Conservation (phyloP, 2,329 filamentous ascomycete genomes). For the Ophiosphaerella narmari region DNA sequence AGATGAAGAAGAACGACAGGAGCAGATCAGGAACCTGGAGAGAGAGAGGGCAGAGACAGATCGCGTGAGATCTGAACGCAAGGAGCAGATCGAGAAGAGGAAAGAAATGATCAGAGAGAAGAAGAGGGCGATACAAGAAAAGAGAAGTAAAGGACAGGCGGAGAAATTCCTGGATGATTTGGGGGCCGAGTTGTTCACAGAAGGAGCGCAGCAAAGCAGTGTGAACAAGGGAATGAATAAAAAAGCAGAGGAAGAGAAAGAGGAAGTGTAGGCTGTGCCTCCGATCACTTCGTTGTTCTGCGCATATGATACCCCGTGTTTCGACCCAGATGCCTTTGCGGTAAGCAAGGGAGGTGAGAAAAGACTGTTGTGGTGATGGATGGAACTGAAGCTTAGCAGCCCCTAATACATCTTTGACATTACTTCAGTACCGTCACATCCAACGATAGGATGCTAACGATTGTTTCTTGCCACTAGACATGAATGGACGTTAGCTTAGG, state of each 20-base stretch:
- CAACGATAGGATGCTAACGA: too few relatives aligned
- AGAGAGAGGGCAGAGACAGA: constrained; percentile 72
- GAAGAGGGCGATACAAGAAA: constrained; percentile 64
- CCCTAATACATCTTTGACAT: too few relatives aligned
- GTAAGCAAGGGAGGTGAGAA: too few relatives aligned
- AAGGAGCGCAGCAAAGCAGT: not conserved
- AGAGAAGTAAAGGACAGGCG: constrained; percentile 67
- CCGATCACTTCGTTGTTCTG: not conserved
- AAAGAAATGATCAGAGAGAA: constrained; percentile 66
- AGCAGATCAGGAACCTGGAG: constrained; percentile 77
- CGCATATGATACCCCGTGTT: constrained; percentile 1
- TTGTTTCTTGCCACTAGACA: too few relatives aligned
- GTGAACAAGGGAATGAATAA: not conserved
- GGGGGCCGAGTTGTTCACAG: constrained; percentile 33
- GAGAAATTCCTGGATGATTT: constrained; percentile 71
- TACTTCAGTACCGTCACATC: too few relatives aligned
- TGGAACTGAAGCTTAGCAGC: too few relatives aligned
- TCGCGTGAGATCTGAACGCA: constrained; percentile 54
- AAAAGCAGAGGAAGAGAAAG: not conserved
- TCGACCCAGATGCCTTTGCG: too few relatives aligned
- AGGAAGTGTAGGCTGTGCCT: not conserved
- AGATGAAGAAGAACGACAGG: constrained; percentile 68
- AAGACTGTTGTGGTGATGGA: too few relatives aligned
- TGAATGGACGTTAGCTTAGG: too few relatives aligned
- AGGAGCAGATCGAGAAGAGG: constrained; percentile 63